Conservation (phyloP, 441 rosid genomes). For the Sinapis alba region DNA sequence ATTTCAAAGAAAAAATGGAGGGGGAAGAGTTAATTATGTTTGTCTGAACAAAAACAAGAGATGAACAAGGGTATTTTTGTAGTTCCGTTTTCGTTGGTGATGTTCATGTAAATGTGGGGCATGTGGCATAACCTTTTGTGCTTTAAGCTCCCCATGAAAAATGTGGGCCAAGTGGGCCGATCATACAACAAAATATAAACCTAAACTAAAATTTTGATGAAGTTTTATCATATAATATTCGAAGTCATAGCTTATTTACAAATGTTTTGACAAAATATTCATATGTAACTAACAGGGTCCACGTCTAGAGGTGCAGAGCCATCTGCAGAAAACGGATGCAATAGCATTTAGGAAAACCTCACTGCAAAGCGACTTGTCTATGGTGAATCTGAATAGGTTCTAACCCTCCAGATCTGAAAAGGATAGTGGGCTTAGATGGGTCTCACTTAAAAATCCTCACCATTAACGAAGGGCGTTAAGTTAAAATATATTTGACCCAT, state of each 20-base stretch:
- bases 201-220: not conserved
- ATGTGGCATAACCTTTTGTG: slow-evolving; percentile 29
- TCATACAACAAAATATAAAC: slow-evolving; percentile 5
- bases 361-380: not conserved
- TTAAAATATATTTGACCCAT: not conserved
- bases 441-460: not conserved
- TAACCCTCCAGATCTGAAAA: not conserved
- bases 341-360: not conserved
- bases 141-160: slow-evolving; percentile 9
- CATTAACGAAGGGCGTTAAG: not conserved
- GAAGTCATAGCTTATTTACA: too few species aligned
- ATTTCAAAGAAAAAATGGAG: not conserved
- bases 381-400: not conserved
- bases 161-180: slow-evolving; percentile 18
- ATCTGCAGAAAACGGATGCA: not conserved
- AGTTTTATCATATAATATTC: not conserved
- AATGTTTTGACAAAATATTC: too few species aligned
- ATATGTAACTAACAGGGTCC: too few species aligned
- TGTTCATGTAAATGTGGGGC: not conserved
- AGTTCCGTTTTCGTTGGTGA: not conserved
- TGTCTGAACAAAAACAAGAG: not conserved
- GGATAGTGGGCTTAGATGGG: not conserved
- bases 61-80: not conserved
- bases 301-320: too few species aligned
- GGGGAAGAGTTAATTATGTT: not conserved